Percentiles rank a stretch among this genome's conserved stretches.
Evolutionary conservation across 2,329 filamentous ascomycete species (phyloP).

Genomic region (Ceratocystis eucalypticola): DNA sequence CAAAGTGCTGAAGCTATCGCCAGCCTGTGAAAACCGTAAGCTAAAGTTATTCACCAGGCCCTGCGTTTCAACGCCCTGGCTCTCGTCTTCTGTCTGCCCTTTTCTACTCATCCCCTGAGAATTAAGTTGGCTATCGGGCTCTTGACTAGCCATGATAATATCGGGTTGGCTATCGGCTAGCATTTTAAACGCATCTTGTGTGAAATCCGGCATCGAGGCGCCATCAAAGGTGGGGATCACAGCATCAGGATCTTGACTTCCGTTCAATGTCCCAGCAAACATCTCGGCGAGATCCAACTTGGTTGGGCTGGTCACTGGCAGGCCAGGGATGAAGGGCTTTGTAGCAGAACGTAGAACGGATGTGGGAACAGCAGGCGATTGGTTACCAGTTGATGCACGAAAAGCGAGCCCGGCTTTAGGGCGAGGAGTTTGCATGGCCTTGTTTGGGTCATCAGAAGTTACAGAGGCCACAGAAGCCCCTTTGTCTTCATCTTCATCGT

Average conservation of each 20-base stretch:
- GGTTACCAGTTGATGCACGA: conserved; percentile 30
- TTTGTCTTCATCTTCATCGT: conserved; percentile 47
- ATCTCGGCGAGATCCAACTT: conserved; percentile 74
- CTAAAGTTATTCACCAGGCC: conserved; percentile 15
- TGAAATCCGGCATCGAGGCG: conserved; percentile 17
- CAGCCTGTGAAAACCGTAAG: conserved; percentile 44
- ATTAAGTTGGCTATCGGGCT: conserved; percentile 26
- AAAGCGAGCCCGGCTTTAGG: conserved; percentile 29
- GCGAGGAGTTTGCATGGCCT: conserved; percentile 33
- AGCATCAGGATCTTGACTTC: conserved; percentile 34
- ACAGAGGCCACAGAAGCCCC: not conserved
- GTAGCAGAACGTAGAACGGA: conserved; percentile 55
- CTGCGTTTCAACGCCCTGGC: conserved; percentile 23
- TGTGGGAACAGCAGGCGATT: conserved; percentile 39
- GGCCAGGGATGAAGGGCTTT: conserved; percentile 56
- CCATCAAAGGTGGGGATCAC: conserved; percentile 22
- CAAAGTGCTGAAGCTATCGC: conserved; percentile 48
- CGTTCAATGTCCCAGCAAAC: conserved; percentile 79
- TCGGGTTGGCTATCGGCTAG: conserved; percentile 28
- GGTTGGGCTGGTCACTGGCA: conserved; percentile 46
- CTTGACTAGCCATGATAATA: conserved; percentile 37
- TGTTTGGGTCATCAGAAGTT: conserved; percentile 15
- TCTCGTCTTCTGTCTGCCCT: conserved; percentile 25
- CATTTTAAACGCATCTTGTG: conserved; percentile 21
- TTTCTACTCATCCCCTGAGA: conserved; percentile 23